These are phyloP conservation scores for Pleurotus pulmonarius DNA, from an alignment of 768 basidiomycete species.

Conservation along the genomic window DNA sequence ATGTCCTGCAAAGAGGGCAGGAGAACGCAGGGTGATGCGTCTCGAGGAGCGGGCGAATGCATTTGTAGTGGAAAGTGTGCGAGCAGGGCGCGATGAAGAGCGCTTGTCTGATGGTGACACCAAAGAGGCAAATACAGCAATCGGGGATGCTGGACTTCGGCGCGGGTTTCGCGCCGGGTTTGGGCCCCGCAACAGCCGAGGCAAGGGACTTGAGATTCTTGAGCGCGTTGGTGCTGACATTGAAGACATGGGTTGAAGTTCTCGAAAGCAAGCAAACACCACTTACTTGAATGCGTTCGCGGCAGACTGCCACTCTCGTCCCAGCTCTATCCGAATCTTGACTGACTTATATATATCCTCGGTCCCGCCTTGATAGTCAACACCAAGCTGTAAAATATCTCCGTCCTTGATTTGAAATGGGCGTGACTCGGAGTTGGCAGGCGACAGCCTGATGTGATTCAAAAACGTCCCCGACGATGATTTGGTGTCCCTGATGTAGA, in stretches of 20 bases:
- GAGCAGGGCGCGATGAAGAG: constrained; percentile 98
- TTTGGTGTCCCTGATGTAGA: constrained; percentile 89
- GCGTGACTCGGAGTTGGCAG: constrained; percentile 77
- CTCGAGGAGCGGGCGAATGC: constrained; percentile 87
- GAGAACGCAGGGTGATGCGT: constrained; percentile 91
- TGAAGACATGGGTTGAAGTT: constrained; percentile 10
- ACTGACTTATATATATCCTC: constrained; percentile 98
- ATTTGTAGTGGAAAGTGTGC: constrained; percentile 96
- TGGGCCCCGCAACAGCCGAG: constrained; percentile 22
- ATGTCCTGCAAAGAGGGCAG: constrained; percentile 93
- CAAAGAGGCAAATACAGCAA: constrained; percentile 92
- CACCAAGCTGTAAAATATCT: constrained; percentile 90
- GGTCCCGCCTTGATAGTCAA: constrained; percentile 95
- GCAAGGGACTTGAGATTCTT: constrained; percentile 79
- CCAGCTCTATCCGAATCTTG: constrained; percentile 90
- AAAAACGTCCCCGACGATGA: constrained; percentile 90
- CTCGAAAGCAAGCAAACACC: background rate
- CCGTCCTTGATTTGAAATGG: constrained; percentile 85
- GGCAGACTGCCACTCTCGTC: constrained; percentile 84
- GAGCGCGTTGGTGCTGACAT: constrained; percentile 55
- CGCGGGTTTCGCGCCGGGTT: constrained; percentile 15
- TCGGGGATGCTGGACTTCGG: constrained; percentile 58
- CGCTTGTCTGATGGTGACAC: constrained; percentile 90
- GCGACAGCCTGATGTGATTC: constrained; percentile 87
- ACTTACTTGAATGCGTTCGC: constrained; percentile 89